Evolutionary conservation across 2,329 filamentous ascomycete genomes (phyloP).

Genomic region (Huntiella abstrusa): DNA sequence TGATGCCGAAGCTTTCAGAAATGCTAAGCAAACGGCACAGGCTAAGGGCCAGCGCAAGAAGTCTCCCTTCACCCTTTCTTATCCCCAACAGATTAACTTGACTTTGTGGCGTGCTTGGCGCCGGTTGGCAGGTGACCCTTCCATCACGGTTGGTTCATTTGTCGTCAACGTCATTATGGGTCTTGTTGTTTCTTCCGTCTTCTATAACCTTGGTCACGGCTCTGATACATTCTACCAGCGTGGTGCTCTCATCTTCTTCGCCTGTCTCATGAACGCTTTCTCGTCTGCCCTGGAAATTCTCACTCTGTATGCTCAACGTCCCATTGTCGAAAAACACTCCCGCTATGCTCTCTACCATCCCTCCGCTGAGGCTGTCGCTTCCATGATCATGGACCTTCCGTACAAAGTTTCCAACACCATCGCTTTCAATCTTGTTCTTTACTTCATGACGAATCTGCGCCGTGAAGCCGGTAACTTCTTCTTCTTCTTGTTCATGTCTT

Average conservation of each 20-base stretch:
- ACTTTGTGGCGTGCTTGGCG: slow-evolving; percentile 68
- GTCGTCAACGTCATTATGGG: slow-evolving; percentile 59
- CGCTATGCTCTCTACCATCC: slow-evolving; percentile 82
- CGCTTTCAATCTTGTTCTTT: slow-evolving; percentile 60
- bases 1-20: slow-evolving; percentile 38
- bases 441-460: slow-evolving; percentile 73
- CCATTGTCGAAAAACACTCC: slow-evolving; percentile 78
- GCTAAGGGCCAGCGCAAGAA: slow-evolving; percentile 40
- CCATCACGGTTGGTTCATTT: slow-evolving; percentile 47
- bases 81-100: slow-evolving; percentile 53
- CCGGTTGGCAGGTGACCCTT: slow-evolving; percentile 58
- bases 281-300: slow-evolving; percentile 65
- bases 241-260: slow-evolving; percentile 71
- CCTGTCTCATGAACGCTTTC: slow-evolving; percentile 72
- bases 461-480: slow-evolving; percentile 63
- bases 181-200: slow-evolving; percentile 61
- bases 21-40: slow-evolving; percentile 33
- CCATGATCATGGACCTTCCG: slow-evolving; percentile 72
- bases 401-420: slow-evolving; percentile 62
- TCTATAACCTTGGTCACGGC: slow-evolving; percentile 51
- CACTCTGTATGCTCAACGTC: slow-evolving; percentile 71
- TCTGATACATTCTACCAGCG: slow-evolving; percentile 60
- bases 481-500: slow-evolving; percentile 63
- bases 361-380: slow-evolving; percentile 69
- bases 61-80: slow-evolving; percentile 72